These are phyloP conservation scores for Ceratobasidium sp. DNA, from an alignment of 1,284 basidiomycete genomes.

Conservation along the genomic window DNA sequence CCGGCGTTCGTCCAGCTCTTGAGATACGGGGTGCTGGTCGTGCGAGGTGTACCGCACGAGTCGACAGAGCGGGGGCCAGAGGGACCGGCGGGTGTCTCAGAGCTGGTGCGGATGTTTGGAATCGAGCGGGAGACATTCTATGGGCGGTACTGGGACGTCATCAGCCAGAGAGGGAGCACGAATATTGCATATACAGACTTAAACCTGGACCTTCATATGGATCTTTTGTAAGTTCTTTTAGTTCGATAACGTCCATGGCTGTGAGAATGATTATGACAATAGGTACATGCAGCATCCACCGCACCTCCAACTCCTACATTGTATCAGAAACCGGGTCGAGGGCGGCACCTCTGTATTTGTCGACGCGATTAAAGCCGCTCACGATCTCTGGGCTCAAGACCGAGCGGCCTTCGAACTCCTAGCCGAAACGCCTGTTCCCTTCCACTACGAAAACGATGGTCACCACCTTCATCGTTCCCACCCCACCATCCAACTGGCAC, in stretches of 20 bases:
- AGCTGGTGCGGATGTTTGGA: conserved; percentile 74
- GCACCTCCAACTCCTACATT: conserved; percentile 91
- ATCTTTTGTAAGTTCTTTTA: conserved; percentile 75
- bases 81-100: conserved; percentile 70
- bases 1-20: conserved; percentile 56
- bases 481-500: conserved; percentile 78
- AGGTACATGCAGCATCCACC: conserved; percentile 92
- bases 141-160: conserved; percentile 90
- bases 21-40: conserved; percentile 62
- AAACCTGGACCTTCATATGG: conserved; percentile 91
- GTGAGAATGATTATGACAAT: conserved; percentile 24
- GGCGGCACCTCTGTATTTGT: conserved; percentile 93
- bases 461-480: conserved; percentile 86
- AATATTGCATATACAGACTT: conserved; percentile 98
- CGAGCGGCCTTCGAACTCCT: conserved; percentile 71
- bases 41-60: conserved; percentile 66
- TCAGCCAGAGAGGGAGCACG: conserved; percentile 74
- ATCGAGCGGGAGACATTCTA: conserved; percentile 91
- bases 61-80: conserved; percentile 58
- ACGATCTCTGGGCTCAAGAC: conserved; percentile 63
- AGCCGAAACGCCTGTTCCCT: conserved; percentile 73
- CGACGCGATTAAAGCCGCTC: conserved; percentile 79
- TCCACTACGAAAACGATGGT: conserved; percentile 92
- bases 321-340: conserved; percentile 80
- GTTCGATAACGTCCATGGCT: too few species aligned